A percentile compares a stretch with the other conserved stretches of the same genome.
These are phyloP conservation scores for Acanthamoeba lenticulata DNA, from an alignment of 208 protist species.

Conservation along the genomic window DNA sequence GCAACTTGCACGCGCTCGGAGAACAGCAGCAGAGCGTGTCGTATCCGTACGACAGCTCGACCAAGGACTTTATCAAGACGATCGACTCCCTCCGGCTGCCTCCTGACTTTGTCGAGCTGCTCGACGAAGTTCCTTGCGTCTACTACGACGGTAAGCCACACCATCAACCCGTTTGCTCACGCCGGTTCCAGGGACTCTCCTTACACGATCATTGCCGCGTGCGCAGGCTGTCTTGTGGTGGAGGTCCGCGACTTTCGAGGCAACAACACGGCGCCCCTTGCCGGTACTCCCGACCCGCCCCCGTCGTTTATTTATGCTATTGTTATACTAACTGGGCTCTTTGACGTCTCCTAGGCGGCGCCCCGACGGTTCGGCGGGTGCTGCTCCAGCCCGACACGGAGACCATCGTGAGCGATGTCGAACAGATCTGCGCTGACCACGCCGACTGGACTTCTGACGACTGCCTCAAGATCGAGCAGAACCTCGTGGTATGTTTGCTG, in stretches of 20 bases:
- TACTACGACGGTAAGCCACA: constrained; percentile 56
- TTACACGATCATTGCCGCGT: background rate
- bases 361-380: background rate
- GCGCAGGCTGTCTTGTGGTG: constrained; percentile 43
- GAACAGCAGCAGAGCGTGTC: constrained; percentile 56
- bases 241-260: constrained; percentile 39
- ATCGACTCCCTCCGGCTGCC: constrained; percentile 57
- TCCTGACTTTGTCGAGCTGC: constrained; percentile 61
- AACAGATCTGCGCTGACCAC: constrained; percentile 64
- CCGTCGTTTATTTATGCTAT: background rate
- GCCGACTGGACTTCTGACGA: constrained; percentile 55
- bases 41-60: constrained; percentile 64
- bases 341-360: background rate
- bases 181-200: background rate
- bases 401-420: constrained; percentile 64
- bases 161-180: background rate
- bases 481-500: constrained; percentile 21
- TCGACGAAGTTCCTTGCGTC: constrained; percentile 49
- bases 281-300: background rate
- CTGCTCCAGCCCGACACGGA: constrained; percentile 64
- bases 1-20: too few relatives aligned
- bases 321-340: background rate
- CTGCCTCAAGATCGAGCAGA: constrained; percentile 45
- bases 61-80: constrained; percentile 58
- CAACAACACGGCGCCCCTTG: background rate